Evolutionary conservation across 139 green algal species (phyloP), one percentile per base, ranked within the genome.

Genomic region (Closterium sp.): DNA sequence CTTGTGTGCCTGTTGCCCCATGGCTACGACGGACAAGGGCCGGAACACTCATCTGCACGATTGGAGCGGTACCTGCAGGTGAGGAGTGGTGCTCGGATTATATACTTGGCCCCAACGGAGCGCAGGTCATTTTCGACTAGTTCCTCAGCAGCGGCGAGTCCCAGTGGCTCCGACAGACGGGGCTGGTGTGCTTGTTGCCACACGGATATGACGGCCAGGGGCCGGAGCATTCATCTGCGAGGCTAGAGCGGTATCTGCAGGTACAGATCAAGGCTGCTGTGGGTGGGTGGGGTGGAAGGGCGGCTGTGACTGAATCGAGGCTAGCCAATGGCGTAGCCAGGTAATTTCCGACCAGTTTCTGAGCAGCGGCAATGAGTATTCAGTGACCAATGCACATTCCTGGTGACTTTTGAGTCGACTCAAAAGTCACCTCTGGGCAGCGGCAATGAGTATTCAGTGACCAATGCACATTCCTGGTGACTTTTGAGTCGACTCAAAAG

Each of bases 171-270:
- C 96, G 97, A 91, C 94, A 90, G 29, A 95, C 86, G 21, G 96
- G 95, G 4, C 94, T 98, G 88, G 97, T 98, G 42, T 91, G 97
- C 89, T 93, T 98, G 92, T 95, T 98, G 92, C 97, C 97, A 13
- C 97, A 98, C 92, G 97, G 97, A 2, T 99, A 99, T 94, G 98
- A 99, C 90, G 98, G 98, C 29, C 95, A 97, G 92, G 97, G 97
- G 38, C 97, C 97, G 9, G 97, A 98, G 91, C 97, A 98, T 95
- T 96, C 89, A 45, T 95, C 79, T 24, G 97, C 97, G 22, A 90
- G 97, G n/a, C 86, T 97, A 7, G 97, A 98, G 93, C 95, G 97
- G 29, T 98, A 97, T 92, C 92, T 98, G 22, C 93, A 96, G 88
- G 87, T 95, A 73, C 2, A 28, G 31, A 84, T 6, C 17, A n/a